Percentiles rank a stretch among this genome's conserved stretches.
Conservation (phyloP, 2,329 filamentous ascomycete genomes). For the Paecilomyces sp. region DNA sequence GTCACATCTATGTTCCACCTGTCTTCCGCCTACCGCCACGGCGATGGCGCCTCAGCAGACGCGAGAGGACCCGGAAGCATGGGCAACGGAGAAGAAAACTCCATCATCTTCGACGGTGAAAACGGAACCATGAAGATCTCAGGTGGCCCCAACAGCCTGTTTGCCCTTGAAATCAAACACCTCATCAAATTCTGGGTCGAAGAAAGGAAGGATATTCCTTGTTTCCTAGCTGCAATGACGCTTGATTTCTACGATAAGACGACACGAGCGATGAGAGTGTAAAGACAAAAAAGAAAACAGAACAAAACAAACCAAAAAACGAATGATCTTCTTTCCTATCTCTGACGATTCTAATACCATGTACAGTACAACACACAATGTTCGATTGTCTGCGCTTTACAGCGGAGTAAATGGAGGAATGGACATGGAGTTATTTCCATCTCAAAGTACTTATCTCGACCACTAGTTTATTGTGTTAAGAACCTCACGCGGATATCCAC, state of each 20-base stretch:
- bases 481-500: too few relatives aligned
- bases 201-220: constrained; percentile 86
- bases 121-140: constrained; percentile 97
- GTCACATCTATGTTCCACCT: constrained; percentile 83
- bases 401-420: neutral
- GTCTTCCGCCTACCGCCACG: constrained; percentile 41
- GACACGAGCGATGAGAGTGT: constrained; percentile 32
- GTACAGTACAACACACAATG: neutral
- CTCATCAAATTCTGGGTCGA: constrained; percentile 95
- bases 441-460: too few relatives aligned
- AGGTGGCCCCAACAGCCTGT: constrained; percentile 77
- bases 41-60: constrained; percentile 52
- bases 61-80: constrained; percentile 33
- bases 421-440: neutral
- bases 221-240: constrained; percentile 84
- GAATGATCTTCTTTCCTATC: constrained; percentile 1
- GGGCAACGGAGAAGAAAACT: constrained; percentile 46
- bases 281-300: constrained; percentile 2
- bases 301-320: neutral
- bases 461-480: too few relatives aligned
- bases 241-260: constrained; percentile 79
- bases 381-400: neutral
- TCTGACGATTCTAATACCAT: constrained; percentile 6
- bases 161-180: constrained; percentile 76
- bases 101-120: constrained; percentile 81